A percentile compares a stretch with the other conserved stretches of the same genome.
These are phyloP conservation scores for Alternaria dauci DNA, from an alignment of 2,329 filamentous ascomycete species.

Conservation along the genomic window DNA sequence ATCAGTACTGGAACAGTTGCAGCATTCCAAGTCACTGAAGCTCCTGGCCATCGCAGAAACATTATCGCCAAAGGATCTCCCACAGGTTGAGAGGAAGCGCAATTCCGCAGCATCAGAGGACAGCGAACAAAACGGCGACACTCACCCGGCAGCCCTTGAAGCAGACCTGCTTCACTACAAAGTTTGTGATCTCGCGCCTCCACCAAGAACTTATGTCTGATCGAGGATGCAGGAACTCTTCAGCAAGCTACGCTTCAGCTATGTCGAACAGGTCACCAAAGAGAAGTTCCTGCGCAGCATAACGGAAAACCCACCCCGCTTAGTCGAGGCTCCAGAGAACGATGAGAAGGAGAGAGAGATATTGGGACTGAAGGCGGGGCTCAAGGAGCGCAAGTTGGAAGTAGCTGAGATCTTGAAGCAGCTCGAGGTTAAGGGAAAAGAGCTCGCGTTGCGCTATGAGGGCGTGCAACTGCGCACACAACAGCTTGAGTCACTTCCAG, in stretches of 20 bases:
- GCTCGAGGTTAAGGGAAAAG: slow-evolving; percentile 71
- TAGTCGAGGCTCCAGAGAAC: slow-evolving; percentile 85
- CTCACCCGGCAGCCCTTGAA: slow-evolving; percentile 73
- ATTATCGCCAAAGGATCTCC: slow-evolving; percentile 64
- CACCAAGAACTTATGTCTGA: slow-evolving; percentile 12
- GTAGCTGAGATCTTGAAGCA: slow-evolving; percentile 76
- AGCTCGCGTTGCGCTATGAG: slow-evolving; percentile 67
- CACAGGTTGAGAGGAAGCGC: slow-evolving; percentile 52
- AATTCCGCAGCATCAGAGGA: slow-evolving; percentile 73
- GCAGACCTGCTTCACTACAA: slow-evolving; percentile 90
- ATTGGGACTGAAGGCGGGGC: slow-evolving; percentile 72
- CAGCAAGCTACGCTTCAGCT: slow-evolving; percentile 94
- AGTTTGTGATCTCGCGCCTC: slow-evolving; percentile 45
- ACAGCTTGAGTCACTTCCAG: slow-evolving; percentile 61
- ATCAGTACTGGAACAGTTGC: slow-evolving; percentile 61
- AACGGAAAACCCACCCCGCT: slow-evolving; percentile 85
- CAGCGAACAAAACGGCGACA: slow-evolving; percentile 69
- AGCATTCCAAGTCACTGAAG: slow-evolving; percentile 68
- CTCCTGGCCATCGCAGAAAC: slow-evolving; percentile 81
- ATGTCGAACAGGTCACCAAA: slow-evolving; percentile 98
- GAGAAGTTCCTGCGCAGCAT: slow-evolving; percentile 96
- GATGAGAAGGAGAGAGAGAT: slow-evolving; percentile 63
- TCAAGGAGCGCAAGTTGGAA: slow-evolving; percentile 82
- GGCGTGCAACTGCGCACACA: slow-evolving; percentile 62
- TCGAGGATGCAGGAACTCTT: slow-evolving; percentile 75